A percentile compares a stretch with the other conserved stretches of the same genome.
Conservation (phyloP, 2,329 filamentous ascomycete species). For the Phialocephala subalpina region DNA sequence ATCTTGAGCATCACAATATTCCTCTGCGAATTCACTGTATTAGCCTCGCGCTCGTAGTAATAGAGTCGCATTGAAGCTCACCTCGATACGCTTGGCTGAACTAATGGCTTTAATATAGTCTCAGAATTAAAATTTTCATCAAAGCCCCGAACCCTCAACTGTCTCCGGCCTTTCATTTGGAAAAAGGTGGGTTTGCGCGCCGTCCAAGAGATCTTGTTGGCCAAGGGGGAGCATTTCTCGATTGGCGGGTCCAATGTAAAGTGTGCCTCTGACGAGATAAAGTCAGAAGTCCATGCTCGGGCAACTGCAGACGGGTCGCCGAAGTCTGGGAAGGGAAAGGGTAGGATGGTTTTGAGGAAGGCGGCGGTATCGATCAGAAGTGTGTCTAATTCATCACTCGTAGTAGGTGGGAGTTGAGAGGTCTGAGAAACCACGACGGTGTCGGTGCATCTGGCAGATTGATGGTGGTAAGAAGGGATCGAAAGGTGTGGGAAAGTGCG, state of each 20-base stretch:
- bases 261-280: neutral
- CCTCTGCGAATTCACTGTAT: too few relatives aligned
- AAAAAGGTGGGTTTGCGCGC: neutral
- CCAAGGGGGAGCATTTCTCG: neutral
- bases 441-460: too few relatives aligned
- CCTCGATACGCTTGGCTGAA: neutral
- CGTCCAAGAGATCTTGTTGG: neutral
- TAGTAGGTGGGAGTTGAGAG: too few relatives aligned
- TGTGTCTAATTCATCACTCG: too few relatives aligned
- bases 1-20: too few relatives aligned
- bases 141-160: neutral
- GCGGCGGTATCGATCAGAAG: too few relatives aligned
- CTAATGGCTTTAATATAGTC: neutral
- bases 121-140: neutral
- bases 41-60: too few relatives aligned
- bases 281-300: neutral
- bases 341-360: too few relatives aligned
- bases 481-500: too few relatives aligned
- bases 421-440: too few relatives aligned
- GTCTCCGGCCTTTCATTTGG: neutral
- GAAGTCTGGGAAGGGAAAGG: neutral
- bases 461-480: too few relatives aligned
- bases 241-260: neutral
- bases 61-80: neutral
- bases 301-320: neutral